Conservation (phyloP, 306 rosid genomes). For the Acmispon strigosus region DNA sequence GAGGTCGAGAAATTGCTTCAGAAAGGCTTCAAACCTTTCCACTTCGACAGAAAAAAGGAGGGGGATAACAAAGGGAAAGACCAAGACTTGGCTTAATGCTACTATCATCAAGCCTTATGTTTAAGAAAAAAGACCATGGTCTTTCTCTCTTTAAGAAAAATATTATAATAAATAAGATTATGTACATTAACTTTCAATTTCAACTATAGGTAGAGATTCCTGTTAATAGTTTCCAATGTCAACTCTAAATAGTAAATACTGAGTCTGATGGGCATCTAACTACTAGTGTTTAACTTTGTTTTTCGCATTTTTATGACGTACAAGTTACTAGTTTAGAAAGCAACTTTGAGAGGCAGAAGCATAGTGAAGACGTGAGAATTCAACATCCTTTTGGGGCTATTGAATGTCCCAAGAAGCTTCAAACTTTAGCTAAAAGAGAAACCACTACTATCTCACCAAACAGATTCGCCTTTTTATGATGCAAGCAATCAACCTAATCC, state of each 20-base stretch:
- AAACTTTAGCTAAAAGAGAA: slow-evolving; percentile 3
- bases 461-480: slow-evolving; percentile 25
- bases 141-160: background rate
- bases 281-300: background rate
- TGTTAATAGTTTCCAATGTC: too few species aligned
- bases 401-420: slow-evolving; percentile 2
- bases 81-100: background rate
- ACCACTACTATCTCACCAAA: slow-evolving; percentile 21
- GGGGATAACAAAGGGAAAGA: background rate
- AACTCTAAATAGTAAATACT: too few species aligned
- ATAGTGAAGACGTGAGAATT: slow-evolving; percentile 6
- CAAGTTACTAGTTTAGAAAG: background rate
- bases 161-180: background rate
- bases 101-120: background rate
- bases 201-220: too few species aligned
- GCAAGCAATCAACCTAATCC: slow-evolving; percentile 20
- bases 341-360: background rate
- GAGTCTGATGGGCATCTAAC: background rate
- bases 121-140: background rate
- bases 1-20: slow-evolving; percentile 61
- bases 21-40: slow-evolving; percentile 35
- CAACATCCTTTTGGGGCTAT: background rate
- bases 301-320: background rate
- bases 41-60: slow-evolving; percentile 13
- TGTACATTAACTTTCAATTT: background rate